Evolutionary conservation across 2,329 filamentous ascomycete species (phyloP).

Genomic region (Phyllosticta capitalensis): DNA sequence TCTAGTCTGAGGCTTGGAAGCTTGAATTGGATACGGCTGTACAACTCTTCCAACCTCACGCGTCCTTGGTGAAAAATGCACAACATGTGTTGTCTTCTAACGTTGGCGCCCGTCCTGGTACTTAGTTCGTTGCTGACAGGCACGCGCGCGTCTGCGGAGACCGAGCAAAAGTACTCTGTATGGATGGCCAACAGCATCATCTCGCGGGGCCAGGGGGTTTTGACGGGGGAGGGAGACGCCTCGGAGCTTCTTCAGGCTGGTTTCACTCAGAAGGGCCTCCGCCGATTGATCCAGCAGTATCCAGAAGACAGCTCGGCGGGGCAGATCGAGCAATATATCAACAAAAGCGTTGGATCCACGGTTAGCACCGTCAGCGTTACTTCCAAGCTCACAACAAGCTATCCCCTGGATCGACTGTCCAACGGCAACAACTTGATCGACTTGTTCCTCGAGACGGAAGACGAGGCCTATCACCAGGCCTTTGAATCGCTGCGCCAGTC

Average conservation of each 20-base stretch:
- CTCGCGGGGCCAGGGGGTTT: constrained; percentile 26
- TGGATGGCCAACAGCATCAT: constrained; percentile 43
- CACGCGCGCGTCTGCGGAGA: neutral
- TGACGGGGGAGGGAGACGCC: constrained; percentile 14
- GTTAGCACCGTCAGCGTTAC: constrained; percentile 36
- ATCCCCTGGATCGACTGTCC: constrained; percentile 36
- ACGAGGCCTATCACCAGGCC: constrained; percentile 41
- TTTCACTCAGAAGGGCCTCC: constrained; percentile 36
- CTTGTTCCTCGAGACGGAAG: constrained; percentile 36
- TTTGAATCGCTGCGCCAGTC: constrained; percentile 39
- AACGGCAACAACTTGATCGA: constrained; percentile 44
- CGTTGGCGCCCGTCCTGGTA: neutral
- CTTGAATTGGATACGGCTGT: neutral
- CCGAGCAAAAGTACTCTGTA: constrained; percentile 20
- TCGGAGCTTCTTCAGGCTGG: constrained; percentile 26
- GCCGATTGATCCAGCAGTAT: constrained; percentile 39
- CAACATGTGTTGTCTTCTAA: neutral
- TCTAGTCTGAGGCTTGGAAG: neutral
- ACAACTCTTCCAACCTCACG: neutral
- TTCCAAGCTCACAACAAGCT: constrained; percentile 11
- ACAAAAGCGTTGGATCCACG: constrained; percentile 38
- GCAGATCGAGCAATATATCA: constrained; percentile 36
- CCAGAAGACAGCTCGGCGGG: constrained; percentile 35
- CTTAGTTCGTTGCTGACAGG: neutral
- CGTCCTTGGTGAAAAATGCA: neutral